Percentiles rank a stretch among this genome's conserved stretches.
Evolutionary conservation across 768 basidiomycete species (phyloP).

Genomic region (Rhodotorula paludigena): DNA sequence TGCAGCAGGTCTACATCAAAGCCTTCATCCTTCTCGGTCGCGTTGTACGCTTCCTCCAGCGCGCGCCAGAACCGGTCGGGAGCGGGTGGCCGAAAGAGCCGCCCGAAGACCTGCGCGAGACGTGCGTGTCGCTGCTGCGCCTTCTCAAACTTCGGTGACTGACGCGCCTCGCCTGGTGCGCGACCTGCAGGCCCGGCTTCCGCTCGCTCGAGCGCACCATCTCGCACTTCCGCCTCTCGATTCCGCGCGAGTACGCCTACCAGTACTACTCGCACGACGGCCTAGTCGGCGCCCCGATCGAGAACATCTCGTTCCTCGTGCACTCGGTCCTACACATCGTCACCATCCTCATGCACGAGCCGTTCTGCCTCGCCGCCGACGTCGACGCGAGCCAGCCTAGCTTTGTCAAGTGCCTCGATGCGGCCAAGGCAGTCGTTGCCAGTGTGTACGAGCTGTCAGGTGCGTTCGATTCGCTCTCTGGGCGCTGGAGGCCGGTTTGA

Average conservation of each 20-base stretch:
- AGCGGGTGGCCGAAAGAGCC: not conserved
- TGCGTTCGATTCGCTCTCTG: not conserved
- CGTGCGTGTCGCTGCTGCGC: not conserved
- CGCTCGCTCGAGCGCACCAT: constrained; percentile 34
- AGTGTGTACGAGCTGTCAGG: constrained; percentile 12
- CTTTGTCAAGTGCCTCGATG: constrained; percentile 2
- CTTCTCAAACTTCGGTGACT: no score
- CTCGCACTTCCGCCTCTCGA: constrained; percentile 33
- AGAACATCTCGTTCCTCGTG: constrained; percentile 11
- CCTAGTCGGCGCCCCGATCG: no score
- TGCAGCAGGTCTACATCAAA: constrained; percentile 26
- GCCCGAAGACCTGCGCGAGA: constrained; percentile 5
- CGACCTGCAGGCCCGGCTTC: constrained; percentile 35
- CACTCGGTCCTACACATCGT: constrained; percentile 23
- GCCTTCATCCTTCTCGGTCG: constrained; percentile 29
- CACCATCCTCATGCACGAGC: constrained; percentile 39
- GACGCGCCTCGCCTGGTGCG: not conserved
- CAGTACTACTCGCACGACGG: not conserved
- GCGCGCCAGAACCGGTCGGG: constrained; percentile 14
- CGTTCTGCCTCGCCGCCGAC: constrained; percentile 4
- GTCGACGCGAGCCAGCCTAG: not conserved
- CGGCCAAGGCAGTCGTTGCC: constrained; percentile 8
- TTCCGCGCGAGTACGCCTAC: constrained; percentile 38
- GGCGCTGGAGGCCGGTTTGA: not conserved
- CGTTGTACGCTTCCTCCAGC: constrained; percentile 18